Evolutionary conservation across 1,284 basidiomycete genomes (phyloP), one percentile per base, ranked within the genome.

Genomic region (Cerrena zonata): DNA sequence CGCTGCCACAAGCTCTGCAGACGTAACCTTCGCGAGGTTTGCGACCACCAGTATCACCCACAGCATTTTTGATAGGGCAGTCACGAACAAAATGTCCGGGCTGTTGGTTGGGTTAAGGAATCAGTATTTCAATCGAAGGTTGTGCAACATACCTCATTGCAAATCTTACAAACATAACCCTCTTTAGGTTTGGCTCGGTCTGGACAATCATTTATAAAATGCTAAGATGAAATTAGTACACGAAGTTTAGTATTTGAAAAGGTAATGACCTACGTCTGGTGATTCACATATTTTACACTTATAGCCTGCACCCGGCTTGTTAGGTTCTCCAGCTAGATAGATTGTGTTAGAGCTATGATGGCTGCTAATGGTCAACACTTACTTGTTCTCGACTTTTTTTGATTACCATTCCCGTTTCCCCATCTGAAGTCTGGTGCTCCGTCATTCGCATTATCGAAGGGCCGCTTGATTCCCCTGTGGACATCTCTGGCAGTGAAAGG

Each of bases 1-100:
- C 84, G 57, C 86, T 89, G 18, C 87, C 91, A 65, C 92, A 95
- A 3, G 89, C 91, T 46, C 90, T 80, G 68, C 92, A 95, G 5
- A 89, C 77, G 59, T 94, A 95, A 36, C 90, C 90, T 62, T 84
- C 75, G 53, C 77, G 86, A 4, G 89, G 89, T 64, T 89, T 91
- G 38, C 75, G 78, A 5, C 87, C 86, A 11, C 86, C 85, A 0
- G 86, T 89, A 60, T 90, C 86, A 2, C 85, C 88, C 3, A 80
- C 72, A 12, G 81, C 80, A 56, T 89, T 76, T 63, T 79, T 80
- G 18, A 84, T 83, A 0, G 91, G 91, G 66, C 92, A 94, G 61
- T 94, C 90, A 30, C 89, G 86, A 48, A 94, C 78, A 58, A 90
- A 81, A 65, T 94, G 91, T 34, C 88, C 91, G 26, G 84, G 70